These are phyloP conservation scores for Lactifluus hygrophoroides DNA, from an alignment of 768 basidiomycete species.

Conservation along the genomic window DNA sequence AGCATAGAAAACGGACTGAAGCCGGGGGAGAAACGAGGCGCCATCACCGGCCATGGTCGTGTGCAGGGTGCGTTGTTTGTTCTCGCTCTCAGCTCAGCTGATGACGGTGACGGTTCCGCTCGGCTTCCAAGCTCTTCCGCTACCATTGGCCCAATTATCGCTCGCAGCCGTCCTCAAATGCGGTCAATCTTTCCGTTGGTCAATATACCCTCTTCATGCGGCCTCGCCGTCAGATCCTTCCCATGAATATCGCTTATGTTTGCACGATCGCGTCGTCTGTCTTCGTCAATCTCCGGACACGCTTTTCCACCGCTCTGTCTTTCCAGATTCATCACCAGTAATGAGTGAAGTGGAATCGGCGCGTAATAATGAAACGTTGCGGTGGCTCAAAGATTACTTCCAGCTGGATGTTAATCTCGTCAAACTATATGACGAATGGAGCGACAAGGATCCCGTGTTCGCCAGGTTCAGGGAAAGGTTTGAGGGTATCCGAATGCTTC, in stretches of 20 bases:
- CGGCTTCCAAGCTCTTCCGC: conserved; percentile 50
- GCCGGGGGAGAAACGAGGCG: conserved; percentile 69
- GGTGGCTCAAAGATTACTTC: conserved; percentile 82
- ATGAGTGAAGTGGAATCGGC: conserved; percentile 28
- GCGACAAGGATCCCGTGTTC: conserved; percentile 66
- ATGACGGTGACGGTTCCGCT: conserved; percentile 16
- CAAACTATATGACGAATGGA: conserved; percentile 71
- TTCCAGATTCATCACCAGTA: conserved; percentile 38
- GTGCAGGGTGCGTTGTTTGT: background rate
- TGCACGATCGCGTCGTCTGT: conserved; percentile 78
- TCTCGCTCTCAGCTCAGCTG: background rate
- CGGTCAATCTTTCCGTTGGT: conserved; percentile 86
- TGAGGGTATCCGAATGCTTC: conserved; percentile 73
- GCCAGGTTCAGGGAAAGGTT: conserved; percentile 52
- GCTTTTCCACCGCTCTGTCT: conserved; percentile 64
- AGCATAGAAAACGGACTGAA: conserved; percentile 89
- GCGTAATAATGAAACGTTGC: conserved; percentile 55
- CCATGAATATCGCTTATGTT: conserved; percentile 74
- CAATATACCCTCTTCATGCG: conserved; percentile 35
- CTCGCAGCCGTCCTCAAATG: conserved; percentile 70
- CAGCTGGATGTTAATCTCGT: conserved; percentile 71
- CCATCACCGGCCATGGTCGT: conserved; percentile 38
- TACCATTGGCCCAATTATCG: conserved; percentile 64
- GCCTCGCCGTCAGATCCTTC: conserved; percentile 19
- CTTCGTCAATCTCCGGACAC: conserved; percentile 59